Conservation (phyloP, 2,329 filamentous ascomycete genomes). For the Emergomyces orientalis region DNA sequence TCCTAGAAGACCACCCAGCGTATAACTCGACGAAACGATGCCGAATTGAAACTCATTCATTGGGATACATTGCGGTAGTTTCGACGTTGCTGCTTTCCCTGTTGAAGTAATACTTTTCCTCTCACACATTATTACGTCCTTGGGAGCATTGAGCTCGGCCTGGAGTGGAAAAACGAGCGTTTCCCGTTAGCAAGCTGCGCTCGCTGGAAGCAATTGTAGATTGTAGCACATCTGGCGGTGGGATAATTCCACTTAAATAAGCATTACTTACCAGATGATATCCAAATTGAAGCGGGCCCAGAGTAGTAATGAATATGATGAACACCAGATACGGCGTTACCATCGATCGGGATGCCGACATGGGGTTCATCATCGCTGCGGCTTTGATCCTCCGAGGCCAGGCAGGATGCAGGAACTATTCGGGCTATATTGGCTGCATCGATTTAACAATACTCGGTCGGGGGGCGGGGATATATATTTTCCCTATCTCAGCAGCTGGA, state of each 20-base stretch:
- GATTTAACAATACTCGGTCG: not conserved
- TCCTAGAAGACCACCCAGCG: constrained; percentile 74
- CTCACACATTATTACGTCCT: constrained; percentile 85
- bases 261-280: constrained; percentile 63
- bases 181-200: constrained; percentile 2
- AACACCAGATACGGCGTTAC: constrained; percentile 70
- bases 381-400: not conserved
- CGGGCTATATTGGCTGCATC: not conserved
- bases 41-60: constrained; percentile 79
- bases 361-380: not conserved
- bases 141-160: constrained; percentile 91
- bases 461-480: not conserved
- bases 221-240: not conserved
- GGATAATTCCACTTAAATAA: not conserved
- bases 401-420: too few species aligned
- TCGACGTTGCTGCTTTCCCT: constrained; percentile 18
- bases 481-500: not conserved
- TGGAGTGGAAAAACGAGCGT: constrained; percentile 28
- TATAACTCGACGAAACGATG: constrained; percentile 82
- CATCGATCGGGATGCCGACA: constrained; percentile 9
- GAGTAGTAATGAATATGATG: constrained; percentile 63
- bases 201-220: constrained; percentile 10
- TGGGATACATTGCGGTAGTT: constrained; percentile 65
- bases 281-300: constrained; percentile 88
- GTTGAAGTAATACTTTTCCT: constrained; percentile 43